These are phyloP conservation scores for Allium fistulosum DNA, from an alignment of 106 monocot genomes.

Conservation along the genomic window DNA sequence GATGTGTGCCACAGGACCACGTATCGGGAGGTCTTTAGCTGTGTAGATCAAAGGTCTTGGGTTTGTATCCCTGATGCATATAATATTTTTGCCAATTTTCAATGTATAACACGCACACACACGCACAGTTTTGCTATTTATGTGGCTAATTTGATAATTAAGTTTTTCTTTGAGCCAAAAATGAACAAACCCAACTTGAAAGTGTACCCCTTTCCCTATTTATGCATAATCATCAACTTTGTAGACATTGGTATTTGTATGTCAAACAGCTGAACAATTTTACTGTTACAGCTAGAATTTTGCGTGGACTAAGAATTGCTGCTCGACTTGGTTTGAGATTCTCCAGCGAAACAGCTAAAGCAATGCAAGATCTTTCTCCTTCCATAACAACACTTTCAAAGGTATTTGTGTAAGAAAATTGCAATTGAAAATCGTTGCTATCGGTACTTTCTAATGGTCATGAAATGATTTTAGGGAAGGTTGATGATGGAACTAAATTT, in stretches of 20 bases:
- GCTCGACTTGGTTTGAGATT: slow-evolving; percentile 77
- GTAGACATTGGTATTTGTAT: background rate
- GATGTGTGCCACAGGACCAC: no score
- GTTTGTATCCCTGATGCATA: no score
- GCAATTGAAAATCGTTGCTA: background rate
- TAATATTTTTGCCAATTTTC: no score
- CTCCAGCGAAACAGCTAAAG: slow-evolving; percentile 56
- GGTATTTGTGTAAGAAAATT: slow-evolving; percentile 22
- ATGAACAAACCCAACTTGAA: no score
- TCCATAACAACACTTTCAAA: slow-evolving; percentile 51
- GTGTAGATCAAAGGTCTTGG: no score
- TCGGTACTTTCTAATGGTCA: background rate
- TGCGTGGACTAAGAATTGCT: slow-evolving; percentile 86
- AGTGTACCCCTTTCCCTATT: no score
- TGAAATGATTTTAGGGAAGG: slow-evolving; percentile 51
- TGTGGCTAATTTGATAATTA: no score
- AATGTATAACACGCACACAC: no score
- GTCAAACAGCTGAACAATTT: background rate
- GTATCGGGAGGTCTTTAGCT: no score
- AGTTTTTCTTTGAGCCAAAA: no score
- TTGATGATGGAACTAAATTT: slow-evolving; percentile 91
- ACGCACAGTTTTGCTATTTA: no score
- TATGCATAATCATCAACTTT: background rate
- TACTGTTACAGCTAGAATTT: slow-evolving; percentile 64
- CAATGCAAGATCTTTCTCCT: slow-evolving; percentile 48